Conservation (phyloP, 768 basidiomycete genomes). For the Phanerochaete sordida region DNA sequence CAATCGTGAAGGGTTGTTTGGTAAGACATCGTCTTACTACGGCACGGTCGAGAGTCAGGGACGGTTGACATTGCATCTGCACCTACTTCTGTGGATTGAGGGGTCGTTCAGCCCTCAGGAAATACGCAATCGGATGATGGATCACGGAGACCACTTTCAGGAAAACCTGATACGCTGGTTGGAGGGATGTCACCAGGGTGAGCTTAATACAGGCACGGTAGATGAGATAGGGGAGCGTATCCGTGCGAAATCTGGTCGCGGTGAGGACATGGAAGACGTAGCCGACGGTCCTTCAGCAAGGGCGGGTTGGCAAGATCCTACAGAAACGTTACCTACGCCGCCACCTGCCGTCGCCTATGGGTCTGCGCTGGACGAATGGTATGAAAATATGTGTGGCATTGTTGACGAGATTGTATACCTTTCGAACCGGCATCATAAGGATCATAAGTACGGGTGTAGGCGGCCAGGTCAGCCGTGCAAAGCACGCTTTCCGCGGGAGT, state of each 20-base stretch:
- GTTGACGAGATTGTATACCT: constrained; percentile 8
- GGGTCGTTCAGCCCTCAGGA: constrained; percentile 25
- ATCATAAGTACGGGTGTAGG: constrained; percentile 21
- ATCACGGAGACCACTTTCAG: constrained; percentile 24
- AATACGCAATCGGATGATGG: constrained; percentile 26
- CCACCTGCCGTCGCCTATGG: neutral
- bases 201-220: constrained; percentile 25
- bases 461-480: constrained; percentile 25
- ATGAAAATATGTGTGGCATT: neutral
- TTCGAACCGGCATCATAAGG: constrained; percentile 5
- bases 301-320: too few species aligned
- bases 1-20: constrained; percentile 11
- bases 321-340: neutral
- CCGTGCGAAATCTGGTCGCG: neutral
- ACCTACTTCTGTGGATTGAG: constrained; percentile 17
- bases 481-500: constrained; percentile 32
- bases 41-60: constrained; percentile 15
- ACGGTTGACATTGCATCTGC: constrained; percentile 14
- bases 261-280: neutral
- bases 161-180: constrained; percentile 25
- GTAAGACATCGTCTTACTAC: constrained; percentile 9
- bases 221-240: constrained; percentile 9
- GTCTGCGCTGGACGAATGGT: neutral
- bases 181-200: constrained; percentile 28
- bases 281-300: too few species aligned